Evolutionary conservation across 129 eudicot genomes (phyloP), one percentile per base, ranked within the genome.

Genomic region (Tagetes erecta): DNA sequence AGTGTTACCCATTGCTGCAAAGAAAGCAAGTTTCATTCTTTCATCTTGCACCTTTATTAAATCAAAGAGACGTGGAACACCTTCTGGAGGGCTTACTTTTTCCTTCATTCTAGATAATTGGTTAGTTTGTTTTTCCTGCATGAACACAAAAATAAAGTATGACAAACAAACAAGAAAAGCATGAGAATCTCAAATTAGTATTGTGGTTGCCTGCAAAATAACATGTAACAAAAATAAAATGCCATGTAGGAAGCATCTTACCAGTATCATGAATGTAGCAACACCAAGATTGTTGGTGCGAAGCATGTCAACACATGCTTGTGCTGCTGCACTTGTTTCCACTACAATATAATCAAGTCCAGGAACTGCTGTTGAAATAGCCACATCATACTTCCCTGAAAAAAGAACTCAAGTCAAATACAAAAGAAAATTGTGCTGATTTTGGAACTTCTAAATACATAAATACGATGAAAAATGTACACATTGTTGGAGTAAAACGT

Each of bases 231-330:
- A 42, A 56, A 47, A 30, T 5, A 39, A 31, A 53, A 53, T 64
- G 34, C 0, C 33, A 63, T 13, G 45, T 4, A 12, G 68, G 47
- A 64, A 5, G 57, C 47, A 3, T 60, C 20, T 3, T 83, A 94
- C 99, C 99, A 94, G 78, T 41, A 94, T 94, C 99, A 94, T 88
- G 82, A 88, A 94, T 49, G 99, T 94, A 8, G 94, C 99, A 70
- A 94, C 96, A 79, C 99, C 99, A 77, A 94, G 96, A 72, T 84
- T 83, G 72, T 88, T 87, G 77, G 66, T 71, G 9, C 99, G 94
- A 57, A 94, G 96, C 78, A 94, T 81, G 80, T 88, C 96, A 66
- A 94, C 97, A 53, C 99, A 94, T 52, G 91, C 85, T 78, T 94
- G 94, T 76, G 99, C 99, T 13, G 99, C 90, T 56, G 92, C 83